These are phyloP conservation scores for Saturnispora bothae DNA, from an alignment of 805 yeast genomes.

Conservation along the genomic window DNA sequence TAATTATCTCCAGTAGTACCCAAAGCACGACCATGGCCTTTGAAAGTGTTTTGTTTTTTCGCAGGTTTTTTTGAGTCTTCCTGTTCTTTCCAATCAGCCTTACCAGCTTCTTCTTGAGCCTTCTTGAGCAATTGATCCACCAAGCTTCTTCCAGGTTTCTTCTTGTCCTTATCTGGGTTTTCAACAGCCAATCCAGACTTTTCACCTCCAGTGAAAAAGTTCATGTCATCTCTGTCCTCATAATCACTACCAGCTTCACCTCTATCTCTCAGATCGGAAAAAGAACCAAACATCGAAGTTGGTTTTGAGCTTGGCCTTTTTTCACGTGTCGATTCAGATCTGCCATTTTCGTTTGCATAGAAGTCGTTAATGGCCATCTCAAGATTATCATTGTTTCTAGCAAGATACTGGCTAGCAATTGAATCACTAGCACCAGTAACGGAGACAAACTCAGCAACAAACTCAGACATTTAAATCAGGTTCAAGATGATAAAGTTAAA, in stretches of 20 bases:
- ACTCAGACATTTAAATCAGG: conserved; percentile 8
- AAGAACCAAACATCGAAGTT: conserved; percentile 21
- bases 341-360: conserved; percentile 12
- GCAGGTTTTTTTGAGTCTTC: conserved; percentile 15
- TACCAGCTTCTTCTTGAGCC: conserved; percentile 53
- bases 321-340: background rate
- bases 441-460: conserved; percentile 11
- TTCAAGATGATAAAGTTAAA: background rate
- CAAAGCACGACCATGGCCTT: conserved; percentile 43
- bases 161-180: conserved; percentile 41
- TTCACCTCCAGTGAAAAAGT: conserved; percentile 50
- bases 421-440: conserved; percentile 22
- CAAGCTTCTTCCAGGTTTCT: conserved; percentile 30
- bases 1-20: conserved; percentile 35
- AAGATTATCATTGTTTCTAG: conserved; percentile 21
- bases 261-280: conserved; percentile 26
- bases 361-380: conserved; percentile 22
- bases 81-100: conserved; percentile 29
- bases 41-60: conserved; percentile 26
- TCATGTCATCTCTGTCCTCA: conserved; percentile 28
- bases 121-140: conserved; percentile 52
- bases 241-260: conserved; percentile 23
- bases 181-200: conserved; percentile 74
- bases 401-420: conserved; percentile 30
- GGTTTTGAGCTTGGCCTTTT: conserved; percentile 2